Evolutionary conservation across 768 basidiomycete genomes (phyloP).

Genomic region (Mycena amicta): DNA sequence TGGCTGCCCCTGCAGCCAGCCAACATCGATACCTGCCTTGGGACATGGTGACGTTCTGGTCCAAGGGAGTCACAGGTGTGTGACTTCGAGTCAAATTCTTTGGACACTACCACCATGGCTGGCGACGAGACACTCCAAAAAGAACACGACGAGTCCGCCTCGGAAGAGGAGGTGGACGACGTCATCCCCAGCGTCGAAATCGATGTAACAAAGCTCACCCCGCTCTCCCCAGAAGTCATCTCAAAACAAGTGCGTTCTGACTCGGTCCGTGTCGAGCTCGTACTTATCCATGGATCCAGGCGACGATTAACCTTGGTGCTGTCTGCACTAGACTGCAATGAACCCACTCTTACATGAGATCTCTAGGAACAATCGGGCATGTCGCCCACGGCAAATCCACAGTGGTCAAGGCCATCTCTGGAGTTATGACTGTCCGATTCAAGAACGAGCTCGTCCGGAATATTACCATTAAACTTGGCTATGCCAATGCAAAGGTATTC

Average conservation of each 20-base stretch:
- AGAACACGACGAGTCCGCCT: conserved; percentile 67
- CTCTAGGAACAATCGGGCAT: conserved; percentile 98
- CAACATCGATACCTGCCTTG: background rate
- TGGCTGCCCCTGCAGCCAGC: background rate
- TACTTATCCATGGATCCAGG: conserved; percentile 47
- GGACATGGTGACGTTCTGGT: background rate
- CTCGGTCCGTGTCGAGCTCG: background rate
- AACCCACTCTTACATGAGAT: no score
- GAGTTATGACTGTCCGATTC: conserved; percentile 97
- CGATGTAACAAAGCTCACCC: conserved; percentile 81
- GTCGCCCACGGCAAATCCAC: conserved; percentile 98
- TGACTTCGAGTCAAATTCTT: background rate
- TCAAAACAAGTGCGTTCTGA: conserved; percentile 75
- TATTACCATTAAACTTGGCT: conserved; percentile 99
- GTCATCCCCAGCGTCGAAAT: conserved; percentile 69
- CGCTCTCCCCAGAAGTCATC: conserved; percentile 87
- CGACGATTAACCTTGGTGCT: conserved; percentile 92
- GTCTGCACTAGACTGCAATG: no score
- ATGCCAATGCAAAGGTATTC: conserved; percentile 94
- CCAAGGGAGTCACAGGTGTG: background rate
- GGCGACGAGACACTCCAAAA: conserved; percentile 71
- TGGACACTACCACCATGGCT: no score
- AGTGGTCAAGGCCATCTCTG: conserved; percentile 98
- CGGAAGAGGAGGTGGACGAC: conserved; percentile 65
- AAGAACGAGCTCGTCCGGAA: conserved; percentile 99